Evolutionary conservation across 2,329 filamentous ascomycete genomes (phyloP).

Genomic region (Aureobasidium vineae): DNA sequence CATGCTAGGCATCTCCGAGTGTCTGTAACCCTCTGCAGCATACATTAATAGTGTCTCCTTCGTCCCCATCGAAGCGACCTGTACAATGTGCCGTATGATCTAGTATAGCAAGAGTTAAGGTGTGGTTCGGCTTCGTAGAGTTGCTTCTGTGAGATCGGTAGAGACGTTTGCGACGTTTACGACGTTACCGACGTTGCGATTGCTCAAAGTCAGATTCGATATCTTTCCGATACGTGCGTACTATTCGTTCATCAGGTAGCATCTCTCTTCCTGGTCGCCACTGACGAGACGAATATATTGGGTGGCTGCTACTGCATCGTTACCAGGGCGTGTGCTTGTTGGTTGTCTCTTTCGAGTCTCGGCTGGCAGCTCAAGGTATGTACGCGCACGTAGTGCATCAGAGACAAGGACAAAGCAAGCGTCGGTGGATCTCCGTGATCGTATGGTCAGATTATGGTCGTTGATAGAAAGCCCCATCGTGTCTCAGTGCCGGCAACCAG

Average conservation of each 20-base stretch:
- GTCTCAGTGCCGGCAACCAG: background rate
- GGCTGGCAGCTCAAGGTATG: background rate
- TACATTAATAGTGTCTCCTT: background rate
- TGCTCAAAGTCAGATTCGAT: background rate
- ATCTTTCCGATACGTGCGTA: background rate
- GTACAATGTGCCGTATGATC: background rate
- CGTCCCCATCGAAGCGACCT: background rate
- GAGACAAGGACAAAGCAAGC: background rate
- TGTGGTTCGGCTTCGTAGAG: background rate
- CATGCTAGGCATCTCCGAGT: background rate
- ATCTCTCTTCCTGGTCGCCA: background rate
- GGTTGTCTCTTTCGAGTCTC: background rate
- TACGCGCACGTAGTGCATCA: background rate
- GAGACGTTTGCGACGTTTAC: conserved; percentile 3
- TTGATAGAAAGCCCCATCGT: background rate
- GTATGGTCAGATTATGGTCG: background rate
- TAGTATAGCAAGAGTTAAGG: no score
- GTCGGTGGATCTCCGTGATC: background rate
- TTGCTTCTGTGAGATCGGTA: background rate
- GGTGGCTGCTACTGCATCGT: no score
- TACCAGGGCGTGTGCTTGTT: no score
- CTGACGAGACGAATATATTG: background rate
- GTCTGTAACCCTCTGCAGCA: no score
- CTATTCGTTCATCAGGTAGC: background rate
- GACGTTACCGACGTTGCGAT: background rate